A percentile compares a stretch with the other conserved stretches of the same genome.
Conservation (phyloP, 2,329 filamentous ascomycete genomes). For the Magnaporthales sp. region DNA sequence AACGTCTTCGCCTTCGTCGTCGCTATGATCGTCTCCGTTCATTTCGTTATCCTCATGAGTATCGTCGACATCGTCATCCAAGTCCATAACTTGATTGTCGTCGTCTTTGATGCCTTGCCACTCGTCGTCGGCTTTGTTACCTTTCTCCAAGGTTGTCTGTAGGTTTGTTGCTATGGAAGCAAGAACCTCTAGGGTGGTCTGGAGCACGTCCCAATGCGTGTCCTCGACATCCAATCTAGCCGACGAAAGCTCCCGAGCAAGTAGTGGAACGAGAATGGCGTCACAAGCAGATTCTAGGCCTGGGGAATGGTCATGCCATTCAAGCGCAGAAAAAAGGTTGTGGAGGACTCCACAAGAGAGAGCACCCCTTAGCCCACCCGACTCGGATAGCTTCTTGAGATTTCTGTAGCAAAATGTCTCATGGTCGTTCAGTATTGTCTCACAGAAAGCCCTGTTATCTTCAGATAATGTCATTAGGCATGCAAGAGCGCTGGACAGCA, state of each 20-base stretch:
- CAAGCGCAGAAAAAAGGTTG: conserved; percentile 47
- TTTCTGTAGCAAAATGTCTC: conserved; percentile 37
- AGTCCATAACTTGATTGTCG: conserved; percentile 17
- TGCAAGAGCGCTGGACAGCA: conserved; percentile 39
- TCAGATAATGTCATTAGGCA: conserved; percentile 52
- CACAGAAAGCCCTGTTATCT: conserved; percentile 45
- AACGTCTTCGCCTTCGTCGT: conserved; percentile 26
- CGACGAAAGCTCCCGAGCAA: conserved; percentile 27
- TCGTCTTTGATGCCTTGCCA: conserved; percentile 30
- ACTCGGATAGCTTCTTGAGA: conserved; percentile 38
- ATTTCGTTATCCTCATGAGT: conserved; percentile 26
- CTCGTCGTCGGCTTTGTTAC: conserved; percentile 27
- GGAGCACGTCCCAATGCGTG: conserved; percentile 28
- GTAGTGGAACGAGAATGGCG: conserved; percentile 36
- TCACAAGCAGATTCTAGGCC: conserved; percentile 40
- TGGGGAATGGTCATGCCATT: conserved; percentile 42
- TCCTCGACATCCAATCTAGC: conserved; percentile 1
- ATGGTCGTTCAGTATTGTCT: conserved; percentile 42
- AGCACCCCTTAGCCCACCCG: conserved; percentile 39
- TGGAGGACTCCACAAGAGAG: conserved; percentile 54
- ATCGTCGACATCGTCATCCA: conserved; percentile 23
- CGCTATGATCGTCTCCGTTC: conserved; percentile 24
- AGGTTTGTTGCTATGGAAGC: conserved; percentile 56
- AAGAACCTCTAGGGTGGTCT: conserved; percentile 51
- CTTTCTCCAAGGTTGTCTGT: conserved; percentile 39